Evolutionary conservation across 345 rosid genomes (phyloP), one percentile per base, ranked within the genome.

Genomic region (Kandelia obovata): DNA sequence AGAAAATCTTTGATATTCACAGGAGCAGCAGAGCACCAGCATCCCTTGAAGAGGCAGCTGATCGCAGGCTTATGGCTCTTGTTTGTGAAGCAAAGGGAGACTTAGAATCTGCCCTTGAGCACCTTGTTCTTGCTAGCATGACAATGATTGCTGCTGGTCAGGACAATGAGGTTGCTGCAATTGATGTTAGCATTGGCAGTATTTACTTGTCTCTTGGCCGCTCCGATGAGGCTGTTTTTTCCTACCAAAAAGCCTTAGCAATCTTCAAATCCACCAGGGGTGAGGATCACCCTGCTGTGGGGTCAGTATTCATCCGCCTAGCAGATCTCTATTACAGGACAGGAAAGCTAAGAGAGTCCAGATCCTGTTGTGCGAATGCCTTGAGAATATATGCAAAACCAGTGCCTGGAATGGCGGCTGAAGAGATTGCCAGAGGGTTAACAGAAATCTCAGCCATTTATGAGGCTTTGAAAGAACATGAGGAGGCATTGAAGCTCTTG

Each of bases 111-210:
- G 96, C 98, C 25, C 94, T 96, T 0, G 99, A 96, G 80, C 96
- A 92, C 49, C 97, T 96, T 72, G 99, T 96, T 53, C 92, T 96
- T 58, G 97, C 98, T 26, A 96, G 99, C 77, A 89, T 92, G 98
- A 88, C 89, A 3, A 92, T 92, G 97, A 86, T 88, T 67, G 96
- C 99, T 0, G 85, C 83, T 35, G 97, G 92, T 47, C 97, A 88
- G 75, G 99, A 92, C 64, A 84, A 79, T 1, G 98, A 92, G 77
- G 97, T 92, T 65, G 98, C 99, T 15, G 88, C 98, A 5, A 92
- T 95, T 19, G 99, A 95, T 69, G 88, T 88, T 62, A 86, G 96
- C 87, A 86, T 95, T 67, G 99, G 99, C 63, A 95, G 90, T 71
- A 81, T 88, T 53, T 92, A 92, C 73, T 80, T 85, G 87, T 76